A percentile compares a stretch with the other conserved stretches of the same genome.
phyloP scores from a whole-genome alignment of 176 grass and related monocot genomes.

The Puccinellia tenuiflora region DNA sequence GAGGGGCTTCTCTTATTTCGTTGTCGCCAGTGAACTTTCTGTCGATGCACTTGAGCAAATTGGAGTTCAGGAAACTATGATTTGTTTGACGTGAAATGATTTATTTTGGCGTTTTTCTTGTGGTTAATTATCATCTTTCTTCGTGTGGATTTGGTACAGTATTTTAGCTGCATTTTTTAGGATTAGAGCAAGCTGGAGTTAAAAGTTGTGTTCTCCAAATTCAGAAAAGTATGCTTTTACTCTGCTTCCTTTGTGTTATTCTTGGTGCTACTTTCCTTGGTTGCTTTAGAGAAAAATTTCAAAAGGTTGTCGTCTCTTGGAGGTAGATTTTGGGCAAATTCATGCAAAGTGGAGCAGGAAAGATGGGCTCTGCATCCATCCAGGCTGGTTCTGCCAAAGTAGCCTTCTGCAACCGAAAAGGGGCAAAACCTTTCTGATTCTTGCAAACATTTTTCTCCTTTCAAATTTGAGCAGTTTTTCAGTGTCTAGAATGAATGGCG shows the following conservation, averaged over 20 bases:
- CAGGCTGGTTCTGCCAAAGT: constrained; percentile 18
- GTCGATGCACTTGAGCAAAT: not conserved
- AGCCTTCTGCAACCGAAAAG: not conserved
- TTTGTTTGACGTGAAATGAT: not conserved
- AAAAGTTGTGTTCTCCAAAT: not conserved
- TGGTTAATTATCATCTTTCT: not conserved
- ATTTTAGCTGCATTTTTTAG: not conserved
- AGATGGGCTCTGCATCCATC: not conserved
- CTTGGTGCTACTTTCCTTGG: not conserved
- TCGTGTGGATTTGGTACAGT: not conserved
- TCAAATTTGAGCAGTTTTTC: not conserved
- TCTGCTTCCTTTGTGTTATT: constrained; percentile 8
- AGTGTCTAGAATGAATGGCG: not conserved
- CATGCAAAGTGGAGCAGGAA: not conserved
- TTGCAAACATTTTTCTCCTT: not conserved
- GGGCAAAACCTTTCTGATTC: not conserved
- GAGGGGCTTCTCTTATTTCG: not conserved
- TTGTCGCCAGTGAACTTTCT: not conserved
- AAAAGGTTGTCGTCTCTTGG: constrained; percentile 10
- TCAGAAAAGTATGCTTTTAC: constrained; percentile 9
- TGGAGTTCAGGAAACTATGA: not conserved
- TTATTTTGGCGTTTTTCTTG: not conserved
- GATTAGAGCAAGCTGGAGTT: not conserved
- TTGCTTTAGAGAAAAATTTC: not conserved
- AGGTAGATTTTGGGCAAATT: not conserved